These are phyloP conservation scores for Calendula officinalis DNA, from an alignment of 129 eudicot species.

Conservation along the genomic window DNA sequence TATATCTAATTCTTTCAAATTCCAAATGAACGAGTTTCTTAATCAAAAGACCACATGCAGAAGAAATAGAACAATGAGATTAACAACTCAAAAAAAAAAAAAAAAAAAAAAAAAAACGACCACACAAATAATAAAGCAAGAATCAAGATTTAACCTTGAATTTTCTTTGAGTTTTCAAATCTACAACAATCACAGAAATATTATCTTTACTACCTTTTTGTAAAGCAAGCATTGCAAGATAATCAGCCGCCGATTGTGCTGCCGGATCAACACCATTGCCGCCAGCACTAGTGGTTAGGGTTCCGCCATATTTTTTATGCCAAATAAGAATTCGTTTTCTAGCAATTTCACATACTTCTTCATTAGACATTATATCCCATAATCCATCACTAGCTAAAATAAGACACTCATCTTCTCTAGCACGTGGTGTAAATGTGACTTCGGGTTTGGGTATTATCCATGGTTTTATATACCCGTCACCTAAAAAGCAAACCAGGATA, in stretches of 20 bases:
- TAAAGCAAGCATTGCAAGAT: constrained; percentile 58
- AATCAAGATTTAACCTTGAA: constrained; percentile 56
- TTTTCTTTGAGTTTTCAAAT: constrained; percentile 70
- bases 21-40: too few species aligned
- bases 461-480: constrained; percentile 72
- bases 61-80: constrained; percentile 26
- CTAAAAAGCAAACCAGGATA: constrained; percentile 27
- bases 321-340: constrained; percentile 60
- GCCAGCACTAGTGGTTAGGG: constrained; percentile 17
- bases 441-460: constrained; percentile 75
- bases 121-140: constrained; percentile 2
- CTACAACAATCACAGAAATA: constrained; percentile 71
- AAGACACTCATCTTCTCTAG: constrained; percentile 74
- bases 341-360: constrained; percentile 72
- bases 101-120: background rate
- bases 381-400: constrained; percentile 72
- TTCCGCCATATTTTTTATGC: constrained; percentile 69
- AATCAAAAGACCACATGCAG: constrained; percentile 36
- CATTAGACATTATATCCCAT: constrained; percentile 75
- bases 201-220: constrained; percentile 78
- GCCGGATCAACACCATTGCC: constrained; percentile 60
- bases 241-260: constrained; percentile 73
- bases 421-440: constrained; percentile 53
- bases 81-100: background rate
- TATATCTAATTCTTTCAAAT: too few species aligned